Base-by-base conservation (phyloP, 169 alveolate genomes). In the Perkinsus marinus region DNA sequence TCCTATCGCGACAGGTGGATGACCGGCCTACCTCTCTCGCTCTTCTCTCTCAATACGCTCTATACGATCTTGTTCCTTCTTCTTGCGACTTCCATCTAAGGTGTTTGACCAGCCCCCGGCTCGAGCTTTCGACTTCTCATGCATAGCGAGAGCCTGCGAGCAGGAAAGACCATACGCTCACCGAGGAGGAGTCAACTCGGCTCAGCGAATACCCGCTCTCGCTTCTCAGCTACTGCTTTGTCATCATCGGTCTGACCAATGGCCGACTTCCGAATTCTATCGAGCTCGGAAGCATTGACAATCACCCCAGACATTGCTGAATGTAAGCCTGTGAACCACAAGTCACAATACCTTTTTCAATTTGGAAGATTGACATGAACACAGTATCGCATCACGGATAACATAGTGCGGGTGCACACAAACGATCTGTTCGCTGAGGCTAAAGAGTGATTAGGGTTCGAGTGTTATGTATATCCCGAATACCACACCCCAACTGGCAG, bases 61-160 rank as follows among this genome's bases (percentile, higher is more conserved):
- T 57, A 0, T 57, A 57, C 79, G 79, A 26, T 57, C 79, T 6
- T 57, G 30, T 26, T 57, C 79, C 22, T 57, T 57, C 34, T 57
- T 57, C 79, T 41, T 90, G 36, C 91, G 41, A 16, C 69, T 39
- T 19, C 91, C 91, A 22, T 90, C 91, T 13, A 90, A 43, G 6
- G 91, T 90, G 69, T 90, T 90, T 5, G 69, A 26, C 91, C 91
- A 90, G 7, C 37, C n/a, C 39, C 43, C 69, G 5, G 91, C 91
- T 16, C 69, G 68, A n/a, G 16, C 68, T 36, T 90, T 90, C 69
- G 43, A n/a, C n/a, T 39, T 90, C 69, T 43, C 69, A 19, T 90
- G 91, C 79, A 90, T 43, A 2, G 34, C 39, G 41, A 90, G n/a
- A 41, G 91, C 91, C 69, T 39, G 22, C 79, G 34, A 26, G 22